phyloP scores from a whole-genome alignment of 495 filamentous ascomycete genomes.

The Xylaria bambusicola region DNA sequence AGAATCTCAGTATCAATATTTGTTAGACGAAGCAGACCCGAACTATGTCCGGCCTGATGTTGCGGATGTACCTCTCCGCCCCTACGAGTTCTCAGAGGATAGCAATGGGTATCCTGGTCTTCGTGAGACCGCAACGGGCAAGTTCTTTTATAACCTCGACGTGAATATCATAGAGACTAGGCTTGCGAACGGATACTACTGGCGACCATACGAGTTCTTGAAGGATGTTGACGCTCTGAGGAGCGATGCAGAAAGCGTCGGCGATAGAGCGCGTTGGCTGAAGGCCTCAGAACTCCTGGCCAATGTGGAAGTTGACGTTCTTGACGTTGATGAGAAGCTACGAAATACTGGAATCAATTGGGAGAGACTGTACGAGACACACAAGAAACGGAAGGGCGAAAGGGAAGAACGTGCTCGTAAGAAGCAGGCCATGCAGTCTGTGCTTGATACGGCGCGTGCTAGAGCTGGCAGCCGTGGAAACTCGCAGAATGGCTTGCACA shows the following conservation, averaged over 20 bases:
- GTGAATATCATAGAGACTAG: conserved; percentile 92
- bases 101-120: conserved; percentile 73
- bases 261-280: conserved; percentile 74
- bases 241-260: conserved; percentile 75
- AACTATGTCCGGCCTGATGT: conserved; percentile 77
- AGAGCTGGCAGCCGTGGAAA: conserved; percentile 34
- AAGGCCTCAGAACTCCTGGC: conserved; percentile 87
- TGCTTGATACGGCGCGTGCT: conserved; percentile 39
- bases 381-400: conserved; percentile 68
- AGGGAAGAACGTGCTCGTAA: conserved; percentile 62
- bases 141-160: conserved; percentile 93
- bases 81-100: conserved; percentile 74
- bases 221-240: conserved; percentile 79
- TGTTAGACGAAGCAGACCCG: conserved; percentile 82
- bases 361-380: conserved; percentile 67
- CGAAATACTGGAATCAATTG: conserved; percentile 32
- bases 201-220: conserved; percentile 81
- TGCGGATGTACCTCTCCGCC: conserved; percentile 61
- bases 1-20: conserved; percentile 68
- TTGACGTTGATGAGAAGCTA: conserved; percentile 66
- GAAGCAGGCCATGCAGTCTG: conserved; percentile 49
- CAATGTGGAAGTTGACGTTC: conserved; percentile 90
- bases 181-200: conserved; percentile 93
- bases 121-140: conserved; percentile 66
- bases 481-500: conserved; percentile 50